Conservation (phyloP, 345 rosid genomes). For the Microcos paniculata region DNA sequence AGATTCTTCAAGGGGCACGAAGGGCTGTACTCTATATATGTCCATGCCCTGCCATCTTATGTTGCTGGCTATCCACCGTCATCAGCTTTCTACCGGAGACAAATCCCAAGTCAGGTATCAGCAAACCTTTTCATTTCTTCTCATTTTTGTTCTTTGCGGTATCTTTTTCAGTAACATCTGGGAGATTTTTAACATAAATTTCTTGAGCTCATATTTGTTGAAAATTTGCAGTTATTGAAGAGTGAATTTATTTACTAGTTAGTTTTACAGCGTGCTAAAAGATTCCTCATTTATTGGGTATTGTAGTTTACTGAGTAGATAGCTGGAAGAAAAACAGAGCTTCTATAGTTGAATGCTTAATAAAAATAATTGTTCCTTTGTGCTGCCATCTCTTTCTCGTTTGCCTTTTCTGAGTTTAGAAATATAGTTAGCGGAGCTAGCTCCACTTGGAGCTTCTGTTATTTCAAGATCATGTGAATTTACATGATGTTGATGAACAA, state of each 20-base stretch:
- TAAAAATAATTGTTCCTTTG: neutral
- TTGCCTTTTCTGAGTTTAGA: neutral
- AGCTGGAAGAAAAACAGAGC: neutral
- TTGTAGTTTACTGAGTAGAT: neutral
- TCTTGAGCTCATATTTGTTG: neutral
- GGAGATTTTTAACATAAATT: neutral
- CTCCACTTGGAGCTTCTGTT: neutral
- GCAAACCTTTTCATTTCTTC: neutral
- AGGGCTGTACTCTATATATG: conserved; percentile 64
- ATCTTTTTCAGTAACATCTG: neutral
- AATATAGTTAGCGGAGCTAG: neutral
- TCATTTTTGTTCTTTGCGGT: neutral
- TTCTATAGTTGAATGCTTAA: neutral
- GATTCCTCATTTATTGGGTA: neutral
- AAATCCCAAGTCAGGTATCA: conserved; percentile 91
- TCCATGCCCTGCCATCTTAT: conserved; percentile 73
- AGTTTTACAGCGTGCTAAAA: neutral
- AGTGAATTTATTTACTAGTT: neutral
- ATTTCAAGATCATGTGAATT: neutral
- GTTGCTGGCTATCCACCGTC: conserved; percentile 41
- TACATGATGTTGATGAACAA: neutral
- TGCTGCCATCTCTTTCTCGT: neutral
- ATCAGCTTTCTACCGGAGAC: conserved; percentile 71
- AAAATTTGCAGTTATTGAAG: neutral
- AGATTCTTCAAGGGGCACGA: conserved; percentile 72